These are phyloP conservation scores for Millerago galiae DNA, from an alignment of 805 yeast species.

Conservation along the genomic window DNA sequence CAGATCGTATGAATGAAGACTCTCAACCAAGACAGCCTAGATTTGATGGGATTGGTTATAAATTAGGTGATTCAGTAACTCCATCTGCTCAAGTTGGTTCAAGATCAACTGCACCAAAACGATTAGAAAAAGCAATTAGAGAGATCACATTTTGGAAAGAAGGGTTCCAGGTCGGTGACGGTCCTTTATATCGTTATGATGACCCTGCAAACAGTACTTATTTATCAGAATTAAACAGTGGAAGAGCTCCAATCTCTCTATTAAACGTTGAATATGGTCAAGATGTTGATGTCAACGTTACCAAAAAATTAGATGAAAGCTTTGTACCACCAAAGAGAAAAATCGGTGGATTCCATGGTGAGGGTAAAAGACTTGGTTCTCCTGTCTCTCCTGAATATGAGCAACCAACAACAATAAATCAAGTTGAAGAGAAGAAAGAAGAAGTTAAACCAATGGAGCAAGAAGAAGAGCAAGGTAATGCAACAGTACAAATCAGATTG, in stretches of 20 bases:
- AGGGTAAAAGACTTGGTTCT: slow-evolving; percentile 83
- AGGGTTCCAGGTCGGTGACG: slow-evolving; percentile 94
- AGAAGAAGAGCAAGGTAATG: slow-evolving; percentile 46
- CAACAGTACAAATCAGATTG: slow-evolving; percentile 73
- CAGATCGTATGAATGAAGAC: slow-evolving; percentile 25
- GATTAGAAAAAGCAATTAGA: slow-evolving; percentile 53
- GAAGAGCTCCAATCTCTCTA: slow-evolving; percentile 83
- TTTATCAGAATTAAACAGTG: slow-evolving; percentile 74
- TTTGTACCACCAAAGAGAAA: slow-evolving; percentile 61
- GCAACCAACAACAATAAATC: slow-evolving; percentile 12
- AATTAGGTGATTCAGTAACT: slow-evolving; percentile 30
- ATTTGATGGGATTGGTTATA: slow-evolving; percentile 35
- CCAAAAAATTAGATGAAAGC: slow-evolving; percentile 73
- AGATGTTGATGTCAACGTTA: slow-evolving; percentile 88
- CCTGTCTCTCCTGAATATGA: slow-evolving; percentile 71
- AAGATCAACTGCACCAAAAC: slow-evolving; percentile 27
- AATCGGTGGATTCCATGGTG: slow-evolving; percentile 67
- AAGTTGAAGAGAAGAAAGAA: slow-evolving; percentile 12
- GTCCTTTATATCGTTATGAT: slow-evolving; percentile 77
- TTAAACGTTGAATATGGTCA: slow-evolving; percentile 84
- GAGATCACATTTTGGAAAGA: slow-evolving; percentile 93
- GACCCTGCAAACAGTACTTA: slow-evolving; percentile 84
- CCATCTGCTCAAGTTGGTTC: slow-evolving; percentile 30
- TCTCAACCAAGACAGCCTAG: slow-evolving; percentile 26
- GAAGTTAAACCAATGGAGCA: slow-evolving; percentile 19